Evolutionary conservation across 441 rosid genomes (phyloP).

Genomic region (Codiaeum variegatum): DNA sequence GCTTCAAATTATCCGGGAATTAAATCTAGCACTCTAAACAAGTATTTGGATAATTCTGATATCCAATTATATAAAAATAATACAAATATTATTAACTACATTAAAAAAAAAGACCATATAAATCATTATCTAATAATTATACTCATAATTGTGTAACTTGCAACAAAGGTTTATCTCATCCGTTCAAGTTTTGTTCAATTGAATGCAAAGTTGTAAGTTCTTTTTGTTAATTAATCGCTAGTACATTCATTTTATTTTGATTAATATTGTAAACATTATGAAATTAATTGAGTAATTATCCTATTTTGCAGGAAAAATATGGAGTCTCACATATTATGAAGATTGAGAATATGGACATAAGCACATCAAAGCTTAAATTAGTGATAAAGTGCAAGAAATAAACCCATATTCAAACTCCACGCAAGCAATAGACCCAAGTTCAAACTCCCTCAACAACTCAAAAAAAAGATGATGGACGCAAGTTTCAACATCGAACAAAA

Average conservation of each 20-base stretch:
- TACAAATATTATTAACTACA: neutral
- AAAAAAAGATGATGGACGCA: neutral
- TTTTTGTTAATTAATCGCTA: neutral
- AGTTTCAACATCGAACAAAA: neutral
- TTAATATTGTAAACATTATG: too few relatives aligned
- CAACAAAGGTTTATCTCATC: neutral
- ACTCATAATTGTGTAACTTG: neutral
- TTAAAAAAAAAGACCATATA: slow-evolving; percentile 8
- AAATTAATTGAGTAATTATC: too few relatives aligned
- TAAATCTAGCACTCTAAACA: neutral
- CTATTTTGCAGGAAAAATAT: neutral
- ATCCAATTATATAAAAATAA: slow-evolving; percentile 13
- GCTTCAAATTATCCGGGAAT: slow-evolving; percentile 7
- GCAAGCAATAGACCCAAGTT: too few relatives aligned
- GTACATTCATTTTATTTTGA: neutral
- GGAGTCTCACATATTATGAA: neutral
- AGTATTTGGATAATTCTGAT: neutral
- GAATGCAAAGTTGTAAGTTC: slow-evolving; percentile 7
- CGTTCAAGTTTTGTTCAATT: neutral
- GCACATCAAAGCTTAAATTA: neutral
- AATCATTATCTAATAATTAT: neutral
- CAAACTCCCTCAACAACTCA: too few relatives aligned
- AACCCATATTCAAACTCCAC: too few relatives aligned
- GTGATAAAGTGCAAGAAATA: too few relatives aligned
- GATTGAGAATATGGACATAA: neutral